Evolutionary conservation across 768 basidiomycete genomes (phyloP).

Genomic region (Serendipita sp.): DNA sequence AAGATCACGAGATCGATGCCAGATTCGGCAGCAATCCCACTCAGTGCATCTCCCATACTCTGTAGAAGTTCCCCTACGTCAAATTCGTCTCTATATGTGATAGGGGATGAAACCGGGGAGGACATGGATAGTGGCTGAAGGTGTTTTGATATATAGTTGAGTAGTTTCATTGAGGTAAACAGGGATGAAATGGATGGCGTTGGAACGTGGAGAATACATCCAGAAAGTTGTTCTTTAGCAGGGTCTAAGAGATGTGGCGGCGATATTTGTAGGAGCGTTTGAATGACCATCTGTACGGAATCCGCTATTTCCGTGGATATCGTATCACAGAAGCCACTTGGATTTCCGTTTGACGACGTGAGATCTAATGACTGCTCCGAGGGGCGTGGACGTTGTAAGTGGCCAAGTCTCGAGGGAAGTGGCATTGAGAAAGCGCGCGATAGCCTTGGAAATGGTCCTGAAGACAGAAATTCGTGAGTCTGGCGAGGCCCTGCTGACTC

Average conservation of each 20-base stretch:
- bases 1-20: conserved; percentile 86
- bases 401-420: conserved; percentile 58
- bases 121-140: conserved; percentile 25
- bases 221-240: conserved; percentile 86
- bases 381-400: conserved; percentile 54
- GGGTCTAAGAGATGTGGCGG: conserved; percentile 82
- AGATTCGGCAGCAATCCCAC: conserved; percentile 64
- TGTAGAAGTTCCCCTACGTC: conserved; percentile 87
- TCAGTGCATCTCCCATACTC: conserved; percentile 72
- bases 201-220: conserved; percentile 75
- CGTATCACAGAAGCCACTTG: conserved; percentile 19
- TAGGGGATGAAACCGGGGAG: conserved; percentile 5
- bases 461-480: conserved; percentile 10
- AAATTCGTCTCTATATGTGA: conserved; percentile 44
- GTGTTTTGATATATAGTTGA: conserved; percentile 87
- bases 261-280: conserved; percentile 79
- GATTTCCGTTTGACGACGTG: conserved; percentile 9
- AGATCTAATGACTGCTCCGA: conserved; percentile 9
- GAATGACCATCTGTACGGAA: conserved; percentile 76
- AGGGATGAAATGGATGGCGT: conserved; percentile 77
- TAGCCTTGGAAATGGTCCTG: conserved; percentile 32
- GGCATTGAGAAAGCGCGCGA: conserved; percentile 69
- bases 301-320: conserved; percentile 82
- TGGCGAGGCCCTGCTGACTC: not conserved
- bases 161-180: conserved; percentile 80